Percentiles rank a stretch among this genome's conserved stretches.
These are phyloP conservation scores for Ustilago esculenta DNA, from an alignment of 1,284 basidiomycete species.

Conservation along the genomic window DNA sequence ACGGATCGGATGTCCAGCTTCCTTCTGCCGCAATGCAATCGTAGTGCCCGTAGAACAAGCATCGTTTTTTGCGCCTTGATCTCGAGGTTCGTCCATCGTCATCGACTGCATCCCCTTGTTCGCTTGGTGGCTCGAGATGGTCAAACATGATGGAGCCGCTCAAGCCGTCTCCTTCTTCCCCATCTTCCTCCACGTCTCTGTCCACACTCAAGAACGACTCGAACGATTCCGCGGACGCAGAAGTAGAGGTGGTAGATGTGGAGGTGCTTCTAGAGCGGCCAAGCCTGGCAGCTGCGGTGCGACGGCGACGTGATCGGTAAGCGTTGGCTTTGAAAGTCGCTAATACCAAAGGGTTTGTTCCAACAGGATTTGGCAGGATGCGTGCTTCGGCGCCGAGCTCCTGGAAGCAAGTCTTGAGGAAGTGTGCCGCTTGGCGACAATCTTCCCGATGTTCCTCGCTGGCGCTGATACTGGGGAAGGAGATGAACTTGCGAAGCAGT, in stretches of 20 bases:
- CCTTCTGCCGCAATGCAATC: slow-evolving; percentile 59
- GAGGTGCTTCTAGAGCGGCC: slow-evolving; percentile 22
- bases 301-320: slow-evolving; percentile 15
- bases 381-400: slow-evolving; percentile 59
- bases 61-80: slow-evolving; percentile 26
- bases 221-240: slow-evolving; percentile 12
- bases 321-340: slow-evolving; percentile 56
- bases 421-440: slow-evolving; percentile 63
- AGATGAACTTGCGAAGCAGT: slow-evolving; percentile 84
- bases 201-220: slow-evolving; percentile 15
- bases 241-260: slow-evolving; percentile 9
- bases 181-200: slow-evolving; percentile 4
- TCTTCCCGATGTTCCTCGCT: slow-evolving; percentile 79
- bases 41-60: slow-evolving; percentile 64
- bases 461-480: slow-evolving; percentile 85
- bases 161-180: slow-evolving; percentile 16
- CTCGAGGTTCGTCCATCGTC: slow-evolving; percentile 5
- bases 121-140: slow-evolving; percentile 5
- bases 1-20: slow-evolving; percentile 86
- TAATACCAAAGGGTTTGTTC: slow-evolving; percentile 59
- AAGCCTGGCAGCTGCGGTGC: slow-evolving; percentile 8
- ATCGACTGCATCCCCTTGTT: not conserved
- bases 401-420: slow-evolving; percentile 53
- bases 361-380: slow-evolving; percentile 43
- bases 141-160: slow-evolving; percentile 41